phyloP scores from a whole-genome alignment of 164 flowering plant genomes.

The Vitis rotundifolia region DNA sequence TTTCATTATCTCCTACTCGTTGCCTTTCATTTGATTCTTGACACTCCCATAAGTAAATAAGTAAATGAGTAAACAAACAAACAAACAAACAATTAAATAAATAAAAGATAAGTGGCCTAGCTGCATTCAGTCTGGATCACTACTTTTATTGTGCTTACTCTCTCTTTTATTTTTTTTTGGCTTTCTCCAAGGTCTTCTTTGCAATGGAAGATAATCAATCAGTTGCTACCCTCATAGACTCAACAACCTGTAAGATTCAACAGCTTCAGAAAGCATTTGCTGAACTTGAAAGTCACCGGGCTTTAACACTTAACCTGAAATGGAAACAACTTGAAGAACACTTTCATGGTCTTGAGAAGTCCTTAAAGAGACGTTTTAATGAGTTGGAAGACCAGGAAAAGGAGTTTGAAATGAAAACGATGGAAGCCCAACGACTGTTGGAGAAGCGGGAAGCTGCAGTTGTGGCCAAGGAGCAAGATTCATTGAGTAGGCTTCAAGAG shows the following conservation, averaged over 20 bases:
- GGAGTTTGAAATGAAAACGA: constrained; percentile 64
- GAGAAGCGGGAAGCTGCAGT: constrained; percentile 80
- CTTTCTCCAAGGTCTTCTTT: constrained; percentile 9
- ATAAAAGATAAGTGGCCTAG: too few species aligned
- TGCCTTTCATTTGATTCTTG: too few species aligned
- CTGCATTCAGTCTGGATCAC: constrained; percentile 4
- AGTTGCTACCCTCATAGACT: constrained; percentile 73
- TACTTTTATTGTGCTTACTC: not conserved
- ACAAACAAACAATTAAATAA: too few species aligned
- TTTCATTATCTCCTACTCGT: too few species aligned
- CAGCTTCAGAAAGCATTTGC: constrained; percentile 97
- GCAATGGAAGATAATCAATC: constrained; percentile 74
- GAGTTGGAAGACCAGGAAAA: constrained; percentile 90
- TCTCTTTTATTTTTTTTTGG: not conserved
- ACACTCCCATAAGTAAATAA: too few species aligned
- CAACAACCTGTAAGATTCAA: constrained; percentile 81
- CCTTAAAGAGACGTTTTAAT: constrained; percentile 81
- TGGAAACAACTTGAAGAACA: constrained; percentile 98
- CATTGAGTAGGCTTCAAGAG: constrained; percentile 74
- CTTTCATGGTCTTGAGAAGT: constrained; percentile 90
- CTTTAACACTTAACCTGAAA: constrained; percentile 78
- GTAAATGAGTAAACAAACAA: too few species aligned
- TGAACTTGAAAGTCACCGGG: constrained; percentile 90
- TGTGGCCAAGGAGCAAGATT: constrained; percentile 75
- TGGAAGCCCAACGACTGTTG: constrained; percentile 53